Evolutionary conservation across 2,329 filamentous ascomycete species (phyloP).

Genomic region (Botrytis galanthina): DNA sequence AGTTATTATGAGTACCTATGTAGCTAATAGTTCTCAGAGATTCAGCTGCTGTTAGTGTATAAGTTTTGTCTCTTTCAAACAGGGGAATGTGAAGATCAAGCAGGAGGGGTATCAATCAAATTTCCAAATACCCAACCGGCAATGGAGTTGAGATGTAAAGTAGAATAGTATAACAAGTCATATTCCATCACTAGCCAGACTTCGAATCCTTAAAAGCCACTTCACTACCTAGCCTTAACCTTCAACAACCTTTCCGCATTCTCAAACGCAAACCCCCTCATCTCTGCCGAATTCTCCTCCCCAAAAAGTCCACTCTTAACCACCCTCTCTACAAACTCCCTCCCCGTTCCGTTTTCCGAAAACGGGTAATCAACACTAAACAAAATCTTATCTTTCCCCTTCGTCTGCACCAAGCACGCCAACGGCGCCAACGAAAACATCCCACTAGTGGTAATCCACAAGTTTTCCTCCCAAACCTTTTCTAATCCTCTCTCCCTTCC

Average conservation of each 20-base stretch:
- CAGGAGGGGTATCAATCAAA: neutral
- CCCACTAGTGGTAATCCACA: slow-evolving; percentile 58
- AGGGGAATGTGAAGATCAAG: neutral
- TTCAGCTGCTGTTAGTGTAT: neutral
- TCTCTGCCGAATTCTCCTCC: slow-evolving; percentile 43
- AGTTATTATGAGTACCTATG: neutral
- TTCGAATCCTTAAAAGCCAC: neutral
- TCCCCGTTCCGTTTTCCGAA: slow-evolving; percentile 48
- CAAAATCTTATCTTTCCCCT: slow-evolving; percentile 50
- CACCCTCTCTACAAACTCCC: slow-evolving; percentile 49
- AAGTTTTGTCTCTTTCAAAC: neutral
- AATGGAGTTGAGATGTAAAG: neutral
- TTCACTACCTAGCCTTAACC: slow-evolving; percentile 15
- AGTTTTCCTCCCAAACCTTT: slow-evolving; percentile 54
- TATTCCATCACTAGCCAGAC: no score
- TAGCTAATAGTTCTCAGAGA: neutral
- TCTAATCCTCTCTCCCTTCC: slow-evolving; percentile 42
- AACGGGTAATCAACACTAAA: slow-evolving; percentile 61
- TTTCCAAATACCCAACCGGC: neutral
- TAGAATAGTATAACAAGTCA: no score
- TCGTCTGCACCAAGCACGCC: slow-evolving; percentile 45
- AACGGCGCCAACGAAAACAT: slow-evolving; percentile 50
- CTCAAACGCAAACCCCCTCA: slow-evolving; percentile 48
- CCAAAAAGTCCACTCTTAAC: slow-evolving; percentile 49
- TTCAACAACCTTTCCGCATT: slow-evolving; percentile 51